Base-by-base conservation (phyloP, 192 early-diverging fungal species). In the Obelidium mucronatum region DNA sequence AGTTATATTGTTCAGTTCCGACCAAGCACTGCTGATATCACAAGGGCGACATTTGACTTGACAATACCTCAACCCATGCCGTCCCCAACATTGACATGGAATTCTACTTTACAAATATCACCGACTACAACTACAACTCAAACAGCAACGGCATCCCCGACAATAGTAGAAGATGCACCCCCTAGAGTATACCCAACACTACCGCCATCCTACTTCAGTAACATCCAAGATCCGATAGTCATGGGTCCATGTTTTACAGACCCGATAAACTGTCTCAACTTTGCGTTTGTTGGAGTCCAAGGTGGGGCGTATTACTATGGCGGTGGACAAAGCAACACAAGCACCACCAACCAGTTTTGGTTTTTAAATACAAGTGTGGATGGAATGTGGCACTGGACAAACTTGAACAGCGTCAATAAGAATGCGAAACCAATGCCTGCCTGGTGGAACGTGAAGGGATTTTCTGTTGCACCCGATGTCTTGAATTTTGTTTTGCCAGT, bases 301-400 rank as follows among this genome's bases (percentile, higher is more conserved):
- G 19, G 8, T n/a, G 30, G 28, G n/a, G 39, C 39, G 6, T 72
- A 58, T 39, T 72, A 54, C 26, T 72, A 72, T 54, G 69, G 53
- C 28, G 69, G 69, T 30, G 69, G 69, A 19, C 69, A 42, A 26
- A 36, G 53, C 6, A 72, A 72, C 56, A 37, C 54, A 8, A 34
- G 26, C 22, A 59, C 19, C 13, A 39, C 69, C 6, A 72, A 72
- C 36, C 26, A 11, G 35, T 72, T 72, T 36, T 72, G 69, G 69
- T 19, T 17, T 11, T 30, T 72, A 28, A 59, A 72, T 30, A 42
- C 69, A 37, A 35, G 19, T 30, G 28, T 39, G 24, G 69, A 72
- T 36, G 69, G 69, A 28, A 72, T 72, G 69, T 72, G 69, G 69
- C 58, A 34, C 34, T 72, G 69, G 69, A 37, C n/a, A 31, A 31